phyloP scores from a whole-genome alignment of 2,329 filamentous ascomycete species.

The Onygena corvina region DNA sequence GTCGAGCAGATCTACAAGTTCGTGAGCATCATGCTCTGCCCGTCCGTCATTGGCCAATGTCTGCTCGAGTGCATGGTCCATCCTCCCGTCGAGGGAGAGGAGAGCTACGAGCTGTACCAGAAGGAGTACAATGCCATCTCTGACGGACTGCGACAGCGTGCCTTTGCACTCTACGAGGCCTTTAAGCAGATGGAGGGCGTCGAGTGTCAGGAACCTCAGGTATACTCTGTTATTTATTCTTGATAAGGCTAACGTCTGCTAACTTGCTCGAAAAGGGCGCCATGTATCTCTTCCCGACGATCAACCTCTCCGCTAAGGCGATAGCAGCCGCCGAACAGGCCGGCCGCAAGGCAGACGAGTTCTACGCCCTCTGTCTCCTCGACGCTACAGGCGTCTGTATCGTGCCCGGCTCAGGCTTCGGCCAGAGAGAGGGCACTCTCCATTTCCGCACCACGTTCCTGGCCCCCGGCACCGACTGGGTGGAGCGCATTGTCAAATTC shows the following conservation, averaged over 20 bases:
- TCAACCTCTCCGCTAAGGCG: constrained; percentile 65
- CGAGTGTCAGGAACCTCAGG: constrained; percentile 68
- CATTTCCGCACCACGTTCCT: constrained; percentile 97
- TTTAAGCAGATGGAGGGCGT: constrained; percentile 95
- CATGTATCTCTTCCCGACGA: constrained; percentile 98
- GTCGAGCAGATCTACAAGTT: constrained; percentile 97
- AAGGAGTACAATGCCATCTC: constrained; percentile 77
- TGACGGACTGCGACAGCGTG: constrained; percentile 63
- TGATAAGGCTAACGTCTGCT: background rate
- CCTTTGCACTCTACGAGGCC: constrained; percentile 73
- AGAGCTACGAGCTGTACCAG: constrained; percentile 71
- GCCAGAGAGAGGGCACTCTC: constrained; percentile 78
- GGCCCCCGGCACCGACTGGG: constrained; percentile 91
- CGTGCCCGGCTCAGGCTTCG: constrained; percentile 84
- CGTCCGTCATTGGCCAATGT: constrained; percentile 91
- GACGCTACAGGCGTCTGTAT: constrained; percentile 92
- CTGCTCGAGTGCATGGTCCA: constrained; percentile 97
- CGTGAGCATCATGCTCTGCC: constrained; percentile 90
- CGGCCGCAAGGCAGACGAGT: constrained; percentile 70
- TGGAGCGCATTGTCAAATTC: constrained; percentile 74
- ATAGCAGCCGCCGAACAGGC: constrained; percentile 62
- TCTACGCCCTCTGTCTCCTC: constrained; percentile 82
- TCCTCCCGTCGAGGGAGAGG: constrained; percentile 71
- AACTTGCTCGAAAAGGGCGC: constrained; percentile 48
- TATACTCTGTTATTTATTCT: constrained; percentile 21